These are phyloP conservation scores for Aspergillus eucalypticola DNA, from an alignment of 2,329 filamentous ascomycete genomes.

Conservation along the genomic window DNA sequence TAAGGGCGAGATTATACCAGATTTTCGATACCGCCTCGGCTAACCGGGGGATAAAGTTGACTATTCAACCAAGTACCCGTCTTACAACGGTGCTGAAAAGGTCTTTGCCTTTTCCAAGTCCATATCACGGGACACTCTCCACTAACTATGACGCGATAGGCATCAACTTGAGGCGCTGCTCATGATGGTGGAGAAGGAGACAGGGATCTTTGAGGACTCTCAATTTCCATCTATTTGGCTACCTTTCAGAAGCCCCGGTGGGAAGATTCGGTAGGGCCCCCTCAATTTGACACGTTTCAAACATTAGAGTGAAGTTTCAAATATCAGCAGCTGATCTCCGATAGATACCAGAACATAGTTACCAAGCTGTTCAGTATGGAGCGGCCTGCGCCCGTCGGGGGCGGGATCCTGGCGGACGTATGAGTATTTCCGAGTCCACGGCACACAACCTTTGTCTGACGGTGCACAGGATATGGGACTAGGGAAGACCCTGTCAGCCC, in stretches of 20 bases:
- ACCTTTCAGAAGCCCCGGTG: neutral
- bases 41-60: neutral
- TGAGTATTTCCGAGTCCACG: neutral
- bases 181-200: constrained; percentile 10
- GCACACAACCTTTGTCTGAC: neutral
- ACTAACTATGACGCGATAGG: neutral
- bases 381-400: neutral
- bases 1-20: neutral
- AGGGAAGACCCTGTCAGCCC: constrained; percentile 5
- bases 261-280: neutral
- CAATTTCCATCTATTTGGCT: constrained; percentile 8
- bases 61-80: neutral
- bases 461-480: constrained; percentile 10
- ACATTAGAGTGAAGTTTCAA: neutral
- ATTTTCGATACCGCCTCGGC: constrained; percentile 7
- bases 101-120: neutral
- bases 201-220: neutral
- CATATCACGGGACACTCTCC: neutral
- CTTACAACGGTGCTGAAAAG: constrained; percentile 2
- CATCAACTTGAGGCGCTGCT: constrained; percentile 7
- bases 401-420: constrained; percentile 10
- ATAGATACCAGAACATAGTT: constrained; percentile 8
- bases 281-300: too few species aligned
- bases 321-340: neutral
- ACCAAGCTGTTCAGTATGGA: neutral